A percentile compares a stretch with the other conserved stretches of the same genome.
phyloP scores from a whole-genome alignment of 805 yeast species.

The Cyberlindnera mycetangii region DNA sequence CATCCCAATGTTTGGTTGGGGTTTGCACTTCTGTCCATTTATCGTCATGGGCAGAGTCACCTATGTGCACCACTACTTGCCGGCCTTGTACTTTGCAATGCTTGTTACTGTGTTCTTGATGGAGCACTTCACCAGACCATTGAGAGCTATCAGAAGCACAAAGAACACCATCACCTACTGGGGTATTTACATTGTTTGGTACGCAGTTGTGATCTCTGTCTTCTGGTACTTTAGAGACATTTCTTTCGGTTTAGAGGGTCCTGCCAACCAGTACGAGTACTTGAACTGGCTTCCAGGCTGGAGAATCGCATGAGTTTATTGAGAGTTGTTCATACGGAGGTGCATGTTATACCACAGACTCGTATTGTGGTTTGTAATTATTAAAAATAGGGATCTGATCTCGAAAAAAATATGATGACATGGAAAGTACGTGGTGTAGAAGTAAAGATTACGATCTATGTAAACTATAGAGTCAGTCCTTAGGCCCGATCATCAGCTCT shows the following conservation, averaged over 20 bases:
- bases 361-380: neutral
- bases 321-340: neutral
- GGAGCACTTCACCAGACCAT: conserved; percentile 38
- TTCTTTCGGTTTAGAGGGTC: conserved; percentile 64
- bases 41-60: conserved; percentile 83
- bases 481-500: conserved; percentile 97
- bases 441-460: neutral
- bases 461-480: conserved; percentile 26
- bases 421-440: neutral
- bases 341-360: neutral
- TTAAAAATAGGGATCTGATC: neutral
- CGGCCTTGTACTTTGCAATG: conserved; percentile 77
- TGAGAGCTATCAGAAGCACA: conserved; percentile 21
- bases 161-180: conserved; percentile 27
- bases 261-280: conserved; percentile 36
- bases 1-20: conserved; percentile 80
- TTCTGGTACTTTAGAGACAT: conserved; percentile 63
- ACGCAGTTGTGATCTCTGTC: conserved; percentile 42
- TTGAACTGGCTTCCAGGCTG: conserved; percentile 49
- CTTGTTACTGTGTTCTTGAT: conserved; percentile 51
- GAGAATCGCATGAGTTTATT: conserved; percentile 34
- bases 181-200: conserved; percentile 38
- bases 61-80: conserved; percentile 81
- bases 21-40: conserved; percentile 73
- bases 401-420: neutral